Evolutionary conservation across 768 basidiomycete genomes (phyloP).

Genomic region (Royoungia palumana): DNA sequence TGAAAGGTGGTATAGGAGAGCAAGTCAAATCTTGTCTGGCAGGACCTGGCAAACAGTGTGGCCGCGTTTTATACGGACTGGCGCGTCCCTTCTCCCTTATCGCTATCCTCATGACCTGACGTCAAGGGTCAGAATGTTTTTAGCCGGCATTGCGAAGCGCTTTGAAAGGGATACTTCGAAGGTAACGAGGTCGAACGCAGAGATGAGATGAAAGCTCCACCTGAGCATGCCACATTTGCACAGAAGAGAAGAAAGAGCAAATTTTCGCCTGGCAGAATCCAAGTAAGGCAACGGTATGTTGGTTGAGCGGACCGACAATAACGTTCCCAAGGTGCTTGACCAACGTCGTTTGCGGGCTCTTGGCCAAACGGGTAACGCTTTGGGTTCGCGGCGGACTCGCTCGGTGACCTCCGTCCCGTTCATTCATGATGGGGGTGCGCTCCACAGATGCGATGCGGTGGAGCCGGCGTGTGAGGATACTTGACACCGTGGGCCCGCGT

Average conservation of each 20-base stretch:
- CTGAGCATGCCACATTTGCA: not conserved
- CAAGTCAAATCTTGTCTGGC: slow-evolving; percentile 15
- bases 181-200: slow-evolving; percentile 5
- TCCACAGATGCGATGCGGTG: slow-evolving; percentile 4
- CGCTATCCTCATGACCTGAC: slow-evolving; percentile 16
- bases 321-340: not conserved
- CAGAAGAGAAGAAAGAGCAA: not conserved
- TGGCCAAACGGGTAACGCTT: slow-evolving; percentile 16
- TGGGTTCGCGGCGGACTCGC: slow-evolving; percentile 9
- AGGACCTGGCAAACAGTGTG: not conserved
- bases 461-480: slow-evolving; percentile 16
- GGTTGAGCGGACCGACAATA: not conserved
- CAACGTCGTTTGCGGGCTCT: not conserved
- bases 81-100: slow-evolving; percentile 1
- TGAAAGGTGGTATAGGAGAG: not conserved
- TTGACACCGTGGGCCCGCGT: not conserved
- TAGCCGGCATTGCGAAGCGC: slow-evolving; percentile 1
- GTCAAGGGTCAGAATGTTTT: slow-evolving; percentile 26
- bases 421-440: slow-evolving; percentile 8
- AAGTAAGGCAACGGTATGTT: not conserved
- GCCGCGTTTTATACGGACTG: slow-evolving; percentile 20
- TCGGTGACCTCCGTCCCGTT: slow-evolving; percentile 20
- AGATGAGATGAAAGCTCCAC: slow-evolving; percentile 13
- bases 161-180: not conserved
- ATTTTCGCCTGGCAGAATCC: too few relatives aligned